Evolutionary conservation across 2,329 filamentous ascomycete genomes (phyloP).

Genomic region (Cyphellophora attinorum): DNA sequence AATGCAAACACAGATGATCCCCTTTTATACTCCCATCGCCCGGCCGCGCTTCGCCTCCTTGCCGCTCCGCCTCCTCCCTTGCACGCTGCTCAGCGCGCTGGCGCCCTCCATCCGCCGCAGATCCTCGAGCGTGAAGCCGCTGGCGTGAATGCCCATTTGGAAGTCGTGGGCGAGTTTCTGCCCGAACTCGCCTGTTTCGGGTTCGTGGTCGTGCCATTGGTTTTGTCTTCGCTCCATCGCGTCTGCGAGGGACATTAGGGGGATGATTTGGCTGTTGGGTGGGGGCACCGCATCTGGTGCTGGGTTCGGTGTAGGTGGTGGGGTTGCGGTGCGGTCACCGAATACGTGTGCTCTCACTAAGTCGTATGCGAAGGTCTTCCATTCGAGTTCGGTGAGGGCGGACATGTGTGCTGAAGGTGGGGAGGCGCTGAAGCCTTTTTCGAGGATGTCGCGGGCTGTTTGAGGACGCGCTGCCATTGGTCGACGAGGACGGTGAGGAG

Average conservation of each 20-base stretch:
- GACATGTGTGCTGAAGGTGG: conserved; percentile 11
- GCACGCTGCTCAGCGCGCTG: conserved; percentile 3
- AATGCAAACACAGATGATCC: conserved; percentile 19
- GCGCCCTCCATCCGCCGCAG: conserved; percentile 7
- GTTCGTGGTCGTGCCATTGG: conserved; percentile 26
- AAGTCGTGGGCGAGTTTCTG: conserved; percentile 3
- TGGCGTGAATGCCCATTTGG: conserved; percentile 6
- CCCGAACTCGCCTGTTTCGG: conserved; percentile 9
- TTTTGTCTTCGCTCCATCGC: conserved; percentile 34
- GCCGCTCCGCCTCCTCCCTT: conserved; percentile 5
- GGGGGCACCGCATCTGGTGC: conserved; percentile 1
- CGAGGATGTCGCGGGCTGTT: conserved; percentile 27
- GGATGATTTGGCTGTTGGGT: conserved; percentile 4
- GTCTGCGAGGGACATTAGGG: conserved; percentile 26
- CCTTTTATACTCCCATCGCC: no score
- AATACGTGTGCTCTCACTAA: conserved; percentile 16
- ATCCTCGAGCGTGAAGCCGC: conserved; percentile 11
- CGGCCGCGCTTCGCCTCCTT: no score
- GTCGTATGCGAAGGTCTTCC: conserved; percentile 22
- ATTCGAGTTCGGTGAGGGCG: conserved; percentile 18
- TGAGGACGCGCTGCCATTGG: conserved; percentile 31
- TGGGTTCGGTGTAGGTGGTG: conserved; percentile 9
- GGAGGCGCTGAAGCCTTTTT: conserved; percentile 28
- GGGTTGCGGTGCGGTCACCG: conserved; percentile 9
- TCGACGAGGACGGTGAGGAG: conserved; percentile 35